phyloP scores from a whole-genome alignment of 1,139 yeast genomes.

The Suhomyces atakaporum region DNA sequence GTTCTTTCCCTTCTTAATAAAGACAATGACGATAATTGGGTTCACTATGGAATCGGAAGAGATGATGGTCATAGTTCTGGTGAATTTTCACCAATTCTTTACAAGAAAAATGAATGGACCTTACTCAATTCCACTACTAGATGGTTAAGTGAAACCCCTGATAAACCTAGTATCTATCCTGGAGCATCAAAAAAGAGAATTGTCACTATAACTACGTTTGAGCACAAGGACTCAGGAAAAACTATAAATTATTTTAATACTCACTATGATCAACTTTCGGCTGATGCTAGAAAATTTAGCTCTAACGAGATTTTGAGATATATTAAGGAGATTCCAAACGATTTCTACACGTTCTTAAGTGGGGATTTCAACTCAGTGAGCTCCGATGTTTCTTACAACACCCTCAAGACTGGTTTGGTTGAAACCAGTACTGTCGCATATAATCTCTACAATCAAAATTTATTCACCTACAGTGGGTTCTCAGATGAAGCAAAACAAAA shows the following conservation, averaged over 20 bases:
- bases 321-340: constrained; percentile 27
- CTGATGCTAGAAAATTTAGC: constrained; percentile 36
- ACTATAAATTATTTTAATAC: constrained; percentile 41
- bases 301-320: constrained; percentile 35
- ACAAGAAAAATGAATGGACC: constrained; percentile 31
- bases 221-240: constrained; percentile 24
- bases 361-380: constrained; percentile 45
- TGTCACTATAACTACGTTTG: constrained; percentile 40
- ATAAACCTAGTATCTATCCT: constrained; percentile 41
- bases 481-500: constrained; percentile 24
- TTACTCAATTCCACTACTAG: constrained; percentile 37
- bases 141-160: constrained; percentile 48
- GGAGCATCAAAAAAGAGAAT: constrained; percentile 48
- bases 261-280: constrained; percentile 48
- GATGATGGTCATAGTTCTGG: constrained; percentile 48
- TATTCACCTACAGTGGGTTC: constrained; percentile 45
- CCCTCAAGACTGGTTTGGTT: constrained; percentile 22
- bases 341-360: constrained; percentile 35
- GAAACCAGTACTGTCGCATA: constrained; percentile 26
- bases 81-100: constrained; percentile 49
- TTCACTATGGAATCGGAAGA: constrained; percentile 51
- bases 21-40: constrained; percentile 25
- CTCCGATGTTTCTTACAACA: constrained; percentile 33
- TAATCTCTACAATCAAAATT: constrained; percentile 26
- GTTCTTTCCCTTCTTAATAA: constrained; percentile 22